A percentile compares a stretch with the other conserved stretches of the same genome.
phyloP scores from a whole-genome alignment of 2,329 filamentous ascomycete genomes.

The Fusarium lateritium region DNA sequence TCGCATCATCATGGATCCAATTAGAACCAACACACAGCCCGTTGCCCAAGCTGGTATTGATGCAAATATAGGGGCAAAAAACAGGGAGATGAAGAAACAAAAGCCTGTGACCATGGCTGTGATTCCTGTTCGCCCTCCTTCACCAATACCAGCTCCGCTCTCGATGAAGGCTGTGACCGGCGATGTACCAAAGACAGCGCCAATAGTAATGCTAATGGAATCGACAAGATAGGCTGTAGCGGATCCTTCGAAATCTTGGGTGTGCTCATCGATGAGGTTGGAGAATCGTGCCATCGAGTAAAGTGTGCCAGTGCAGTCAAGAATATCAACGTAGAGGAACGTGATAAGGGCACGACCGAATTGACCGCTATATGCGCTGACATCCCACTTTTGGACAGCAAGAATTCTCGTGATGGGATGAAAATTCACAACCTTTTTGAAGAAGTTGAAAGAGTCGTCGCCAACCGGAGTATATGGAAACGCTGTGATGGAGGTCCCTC shows the following conservation, averaged over 20 bases:
- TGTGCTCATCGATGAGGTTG: conserved; percentile 83
- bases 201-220: conserved; percentile 82
- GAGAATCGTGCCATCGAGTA: conserved; percentile 94
- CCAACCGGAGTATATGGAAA: conserved; percentile 81
- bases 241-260: conserved; percentile 88
- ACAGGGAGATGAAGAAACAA: conserved; percentile 88
- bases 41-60: conserved; percentile 92
- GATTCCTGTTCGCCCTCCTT: conserved; percentile 86
- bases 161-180: conserved; percentile 91
- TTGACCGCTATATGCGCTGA: conserved; percentile 77
- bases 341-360: conserved; percentile 89
- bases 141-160: conserved; percentile 87
- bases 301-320: conserved; percentile 87
- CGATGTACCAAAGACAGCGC: conserved; percentile 80
- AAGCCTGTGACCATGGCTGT: conserved; percentile 83
- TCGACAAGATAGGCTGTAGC: conserved; percentile 89
- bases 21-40: conserved; percentile 85
- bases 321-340: conserved; percentile 92
- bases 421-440: conserved; percentile 88
- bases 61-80: conserved; percentile 92
- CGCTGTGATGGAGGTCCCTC: conserved; percentile 81
- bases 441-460: conserved; percentile 82
- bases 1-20: conserved; percentile 87
- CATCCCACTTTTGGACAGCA: conserved; percentile 80
- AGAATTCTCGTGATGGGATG: conserved; percentile 80